phyloP scores from a whole-genome alignment of 352 stramenopile genomes.

The Phytophthora meadii region DNA sequence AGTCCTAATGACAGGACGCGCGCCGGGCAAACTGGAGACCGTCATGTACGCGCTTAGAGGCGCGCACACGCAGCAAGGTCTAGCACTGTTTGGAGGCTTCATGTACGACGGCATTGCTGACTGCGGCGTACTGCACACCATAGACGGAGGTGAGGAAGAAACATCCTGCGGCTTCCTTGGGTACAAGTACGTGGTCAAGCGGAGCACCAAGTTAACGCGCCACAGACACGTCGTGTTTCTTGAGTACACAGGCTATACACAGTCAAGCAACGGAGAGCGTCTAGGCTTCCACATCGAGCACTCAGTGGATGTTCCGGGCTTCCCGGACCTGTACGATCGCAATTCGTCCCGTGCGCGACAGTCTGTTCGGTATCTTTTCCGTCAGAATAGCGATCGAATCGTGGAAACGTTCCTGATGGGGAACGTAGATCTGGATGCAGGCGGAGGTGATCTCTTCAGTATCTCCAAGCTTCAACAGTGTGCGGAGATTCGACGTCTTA shows the following conservation, averaged over 20 bases:
- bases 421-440: slow-evolving; percentile 24
- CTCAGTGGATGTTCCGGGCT: slow-evolving; percentile 42
- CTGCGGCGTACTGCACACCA: slow-evolving; percentile 44
- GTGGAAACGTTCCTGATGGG: slow-evolving; percentile 40
- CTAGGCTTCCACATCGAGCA: slow-evolving; percentile 52
- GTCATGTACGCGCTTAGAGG: slow-evolving; percentile 47
- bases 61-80: slow-evolving; percentile 38
- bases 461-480: slow-evolving; percentile 37
- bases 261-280: slow-evolving; percentile 38
- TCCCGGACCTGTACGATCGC: slow-evolving; percentile 32
- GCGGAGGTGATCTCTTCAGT: slow-evolving; percentile 25
- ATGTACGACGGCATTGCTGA: slow-evolving; percentile 53
- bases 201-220: slow-evolving; percentile 13
- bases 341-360: slow-evolving; percentile 21
- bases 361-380: slow-evolving; percentile 46
- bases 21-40: slow-evolving; percentile 43
- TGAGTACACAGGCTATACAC: slow-evolving; percentile 46
- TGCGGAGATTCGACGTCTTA: slow-evolving; percentile 46
- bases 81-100: slow-evolving; percentile 44
- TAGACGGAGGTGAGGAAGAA: slow-evolving; percentile 32
- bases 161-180: slow-evolving; percentile 47
- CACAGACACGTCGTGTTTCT: slow-evolving; percentile 47
- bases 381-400: slow-evolving; percentile 37
- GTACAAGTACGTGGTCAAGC: slow-evolving; percentile 59
- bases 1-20: slow-evolving; percentile 38